Base-by-base conservation (phyloP, 2,329 filamentous ascomycete genomes). In the Fusarium concolor region DNA sequence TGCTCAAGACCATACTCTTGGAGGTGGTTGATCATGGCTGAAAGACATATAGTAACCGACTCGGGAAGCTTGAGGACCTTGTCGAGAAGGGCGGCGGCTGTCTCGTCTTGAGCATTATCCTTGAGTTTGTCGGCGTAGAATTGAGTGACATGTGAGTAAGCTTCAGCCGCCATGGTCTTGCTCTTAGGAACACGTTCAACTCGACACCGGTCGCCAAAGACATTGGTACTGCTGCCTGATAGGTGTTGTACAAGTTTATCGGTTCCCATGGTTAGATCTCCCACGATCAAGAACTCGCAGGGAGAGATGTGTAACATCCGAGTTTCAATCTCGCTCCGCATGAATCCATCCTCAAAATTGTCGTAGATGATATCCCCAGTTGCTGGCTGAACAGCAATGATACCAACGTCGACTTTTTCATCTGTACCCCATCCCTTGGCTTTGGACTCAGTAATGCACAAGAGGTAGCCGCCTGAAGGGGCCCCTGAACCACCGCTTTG, bases 291-390 rank as follows among this genome's bases (percentile, higher is more conserved):
- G 65, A 99, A 93, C 78, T 99, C 96, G 79, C 94, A 97, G 0
- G 96, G 96, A 0, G 95, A 93, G 69, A 99, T 97, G 77, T 99
- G 96, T 29, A 99, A 83, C 26, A 99, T 82, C n/a, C 96, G 85
- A 0, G 96, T 99, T 80, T 99, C 96, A 33, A 99, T 92, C 77
- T 99, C 96, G 73, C 91, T 94, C 47, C 96, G 87, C 95, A 99
- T 97, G 80, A 98, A 98, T 3, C 95, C 94, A 75, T 99, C 96
- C 72, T 98, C 93, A 72, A 99, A 99, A 61, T 91, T 90, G 75
- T 99, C 96, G 74, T 97, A 96, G 56, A 98, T 91, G 72, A 99
- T 93, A 77, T 98, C 95, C 56, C 96, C 96, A 0, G 96, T 99
- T 2, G 93, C 92, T 10, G 96, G 96, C 74, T 99, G 96, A 6